Conservation (phyloP, 257 asterid genomes). For the Nemophila menziesii region DNA sequence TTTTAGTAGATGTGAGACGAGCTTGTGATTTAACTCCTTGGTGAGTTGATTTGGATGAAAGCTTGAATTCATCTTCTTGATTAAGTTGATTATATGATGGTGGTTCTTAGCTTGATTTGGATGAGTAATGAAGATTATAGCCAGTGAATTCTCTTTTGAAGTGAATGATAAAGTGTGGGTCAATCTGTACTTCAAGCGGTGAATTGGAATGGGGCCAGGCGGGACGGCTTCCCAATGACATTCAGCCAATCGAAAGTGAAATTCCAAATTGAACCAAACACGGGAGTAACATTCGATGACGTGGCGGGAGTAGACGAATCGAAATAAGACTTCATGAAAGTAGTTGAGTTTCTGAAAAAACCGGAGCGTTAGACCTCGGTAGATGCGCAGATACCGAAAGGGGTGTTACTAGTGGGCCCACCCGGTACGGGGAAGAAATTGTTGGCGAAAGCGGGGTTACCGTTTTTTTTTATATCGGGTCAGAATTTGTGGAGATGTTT, state of each 20-base stretch:
- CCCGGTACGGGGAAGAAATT: slow-evolving; percentile 98
- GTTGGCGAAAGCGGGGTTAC: slow-evolving; percentile 97
- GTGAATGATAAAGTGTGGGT: too few relatives aligned
- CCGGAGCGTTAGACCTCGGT: slow-evolving; percentile 97
- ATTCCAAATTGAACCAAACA: slow-evolving; percentile 98
- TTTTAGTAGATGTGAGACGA: too few relatives aligned
- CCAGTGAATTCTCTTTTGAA: too few relatives aligned
- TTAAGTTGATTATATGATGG: slow-evolving; percentile 72
- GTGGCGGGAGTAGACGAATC: slow-evolving; percentile 99
- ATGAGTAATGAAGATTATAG: too few relatives aligned
- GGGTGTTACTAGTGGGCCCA: slow-evolving; percentile 97
- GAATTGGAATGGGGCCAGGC: slow-evolving; percentile 97
- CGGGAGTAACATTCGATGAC: slow-evolving; percentile 90
- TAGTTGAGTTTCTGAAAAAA: slow-evolving; percentile 91
- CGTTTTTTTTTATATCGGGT: slow-evolving; percentile 95
- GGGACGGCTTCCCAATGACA: slow-evolving; percentile 82
- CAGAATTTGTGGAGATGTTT: slow-evolving; percentile 99
- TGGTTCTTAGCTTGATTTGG: slow-evolving; percentile 75
- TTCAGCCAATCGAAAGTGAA: slow-evolving; percentile 91
- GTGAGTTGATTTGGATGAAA: too few relatives aligned
- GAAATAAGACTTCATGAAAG: slow-evolving; percentile 96
- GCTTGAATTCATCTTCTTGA: slow-evolving; percentile 73
- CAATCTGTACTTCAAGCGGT: slow-evolving; percentile 82
- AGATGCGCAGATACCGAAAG: slow-evolving; percentile 97
- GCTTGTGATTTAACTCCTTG: too few relatives aligned